phyloP scores from a whole-genome alignment of 176 grass and related monocot species.

The Oryza glaberrima region DNA sequence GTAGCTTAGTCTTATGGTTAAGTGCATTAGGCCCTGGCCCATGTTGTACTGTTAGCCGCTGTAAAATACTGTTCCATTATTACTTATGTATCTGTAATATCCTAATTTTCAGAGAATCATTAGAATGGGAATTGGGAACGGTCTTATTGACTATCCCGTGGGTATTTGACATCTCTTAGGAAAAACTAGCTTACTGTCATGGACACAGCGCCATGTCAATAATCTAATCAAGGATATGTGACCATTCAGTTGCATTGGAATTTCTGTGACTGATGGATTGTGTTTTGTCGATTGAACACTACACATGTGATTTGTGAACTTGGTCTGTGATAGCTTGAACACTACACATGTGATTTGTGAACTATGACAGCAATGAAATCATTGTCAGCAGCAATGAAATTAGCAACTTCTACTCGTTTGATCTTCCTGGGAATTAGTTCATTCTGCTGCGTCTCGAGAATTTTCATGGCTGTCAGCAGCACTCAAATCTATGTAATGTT shows the following conservation, averaged over 20 bases:
- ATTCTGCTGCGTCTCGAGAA: neutral
- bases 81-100: conserved; percentile 28
- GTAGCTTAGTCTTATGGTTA: conserved; percentile 52
- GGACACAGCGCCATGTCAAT: conserved; percentile 10
- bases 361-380: neutral
- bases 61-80: conserved; percentile 36
- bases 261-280: neutral
- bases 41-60: conserved; percentile 36
- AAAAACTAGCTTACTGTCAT: neutral
- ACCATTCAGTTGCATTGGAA: neutral
- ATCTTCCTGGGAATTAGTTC: neutral
- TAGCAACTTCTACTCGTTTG: too few species aligned
- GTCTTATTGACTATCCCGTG: conserved; percentile 26
- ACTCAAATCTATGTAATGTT: too few species aligned
- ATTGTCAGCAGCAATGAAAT: too few species aligned
- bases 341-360: neutral
- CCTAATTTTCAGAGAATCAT: conserved; percentile 30
- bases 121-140: conserved; percentile 29
- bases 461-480: neutral
- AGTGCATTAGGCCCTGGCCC: conserved; percentile 39
- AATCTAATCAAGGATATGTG: conserved; percentile 10
- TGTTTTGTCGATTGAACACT: neutral
- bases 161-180: neutral
- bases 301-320: neutral
- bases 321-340: neutral